Conservation (phyloP, 257 asterid species). For the Ocimum tenuiflorum region DNA sequence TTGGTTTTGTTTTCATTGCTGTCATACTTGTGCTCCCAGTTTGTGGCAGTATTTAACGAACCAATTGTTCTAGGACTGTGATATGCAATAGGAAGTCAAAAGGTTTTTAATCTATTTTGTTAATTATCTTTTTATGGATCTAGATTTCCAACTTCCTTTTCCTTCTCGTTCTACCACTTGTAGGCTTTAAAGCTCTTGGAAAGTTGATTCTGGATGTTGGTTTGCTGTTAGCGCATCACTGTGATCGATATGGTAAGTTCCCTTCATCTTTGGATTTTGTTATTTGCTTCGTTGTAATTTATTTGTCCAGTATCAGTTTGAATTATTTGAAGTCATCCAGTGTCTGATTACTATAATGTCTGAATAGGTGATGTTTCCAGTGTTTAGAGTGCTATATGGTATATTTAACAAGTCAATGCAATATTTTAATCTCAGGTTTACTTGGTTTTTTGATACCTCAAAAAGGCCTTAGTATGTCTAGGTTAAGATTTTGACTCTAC, state of each 20-base stretch:
- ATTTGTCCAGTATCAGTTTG: not conserved
- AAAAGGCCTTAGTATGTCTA: not conserved
- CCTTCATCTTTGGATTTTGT: not conserved
- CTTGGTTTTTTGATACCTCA: constrained; percentile 4
- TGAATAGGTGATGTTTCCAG: not conserved
- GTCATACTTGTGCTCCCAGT: not conserved
- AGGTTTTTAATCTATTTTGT: not conserved
- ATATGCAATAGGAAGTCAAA: not conserved
- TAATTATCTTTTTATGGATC: not conserved
- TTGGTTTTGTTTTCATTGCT: not conserved
- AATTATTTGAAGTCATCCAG: not conserved
- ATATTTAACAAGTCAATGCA: not conserved
- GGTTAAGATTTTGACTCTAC: not conserved
- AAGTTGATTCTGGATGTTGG: constrained; percentile 88
- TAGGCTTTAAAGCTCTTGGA: constrained; percentile 83
- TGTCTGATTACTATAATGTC: not conserved
- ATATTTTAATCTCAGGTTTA: not conserved
- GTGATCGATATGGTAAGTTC: constrained; percentile 67
- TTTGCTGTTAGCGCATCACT: constrained; percentile 76
- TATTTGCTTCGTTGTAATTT: not conserved
- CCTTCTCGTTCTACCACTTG: not conserved
- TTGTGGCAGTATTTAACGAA: not conserved
- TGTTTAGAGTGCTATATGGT: not conserved
- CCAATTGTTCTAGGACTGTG: not conserved
- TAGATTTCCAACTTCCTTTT: not conserved